Base-by-base conservation (phyloP, 2,329 filamentous ascomycete genomes). In the Exophiala phaeomuriformis region DNA sequence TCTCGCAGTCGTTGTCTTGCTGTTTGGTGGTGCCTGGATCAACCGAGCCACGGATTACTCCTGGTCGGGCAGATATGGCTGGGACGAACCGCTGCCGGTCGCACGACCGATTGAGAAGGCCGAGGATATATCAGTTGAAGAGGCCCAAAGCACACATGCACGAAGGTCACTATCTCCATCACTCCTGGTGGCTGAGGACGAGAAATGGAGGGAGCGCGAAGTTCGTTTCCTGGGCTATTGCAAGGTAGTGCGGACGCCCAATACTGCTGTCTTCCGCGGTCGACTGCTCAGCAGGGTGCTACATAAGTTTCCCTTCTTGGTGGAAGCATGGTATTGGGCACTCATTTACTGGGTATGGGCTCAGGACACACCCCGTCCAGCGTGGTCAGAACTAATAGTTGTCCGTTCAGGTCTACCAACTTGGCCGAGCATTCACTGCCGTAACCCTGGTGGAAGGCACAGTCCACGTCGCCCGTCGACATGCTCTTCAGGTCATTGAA, bases 241-340 rank as follows among this genome's bases (percentile, higher is more conserved):
- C 48, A 73, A 66, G 44, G 70, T 75, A 32, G 71, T 85, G 19
- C 71, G 71, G 4, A 79, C 80, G 12, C 83, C 83, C 2, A 83
- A 86, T 65, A 85, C 82, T 1, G 71, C 71, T 37, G 71, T 79
- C 4, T 85, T 83, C 63, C 74, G 77, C 58, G 75, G 79, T 56
- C 77, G 79, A 44, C 68, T 84, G 8, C 71, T 86, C 47, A 85
- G 82, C 65, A 75, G 84, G 3, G 61, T 88, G 35, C 74, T 88
- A 9, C 75, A 75, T 53, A 83, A 80, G 64, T 81, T 86, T 60
- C 85, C 86, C 0, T 89, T 89, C 65, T 67, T 88, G 30, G 82
- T 83, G 1, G 86, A 89, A 68, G 83, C 80, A 39, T 88, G 84
- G 84, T 88, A 88, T 63, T 88, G 85, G 85, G 80, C 82, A 2